These are phyloP conservation scores for Saccharomycopsis sp. DNA, from an alignment of 805 yeast genomes.

Conservation along the genomic window DNA sequence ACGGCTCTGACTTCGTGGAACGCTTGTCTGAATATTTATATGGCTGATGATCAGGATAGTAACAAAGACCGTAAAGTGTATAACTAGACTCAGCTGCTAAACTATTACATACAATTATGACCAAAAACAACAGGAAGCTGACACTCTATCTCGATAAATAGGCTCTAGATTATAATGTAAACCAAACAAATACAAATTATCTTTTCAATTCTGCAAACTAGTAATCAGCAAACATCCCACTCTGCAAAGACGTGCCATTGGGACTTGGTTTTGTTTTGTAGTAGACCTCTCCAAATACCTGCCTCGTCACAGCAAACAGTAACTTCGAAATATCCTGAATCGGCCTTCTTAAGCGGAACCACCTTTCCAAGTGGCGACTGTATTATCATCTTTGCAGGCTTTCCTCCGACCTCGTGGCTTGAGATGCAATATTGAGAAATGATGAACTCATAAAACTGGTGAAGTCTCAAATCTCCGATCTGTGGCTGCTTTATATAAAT, in stretches of 20 bases:
- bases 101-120: neutral
- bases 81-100: too few species aligned
- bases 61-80: too few species aligned
- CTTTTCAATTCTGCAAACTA: too few species aligned
- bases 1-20: too few species aligned
- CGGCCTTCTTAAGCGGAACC: conserved; percentile 47
- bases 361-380: conserved; percentile 84
- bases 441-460: conserved; percentile 58
- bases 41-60: neutral
- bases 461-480: conserved; percentile 47
- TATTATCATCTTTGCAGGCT: conserved; percentile 51
- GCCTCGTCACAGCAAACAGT: conserved; percentile 55
- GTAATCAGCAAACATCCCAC: conserved; percentile 60
- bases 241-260: conserved; percentile 89
- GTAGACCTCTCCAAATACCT: conserved; percentile 81
- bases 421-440: conserved; percentile 55
- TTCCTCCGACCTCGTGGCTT: conserved; percentile 35
- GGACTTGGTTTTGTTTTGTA: conserved; percentile 64
- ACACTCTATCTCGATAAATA: too few species aligned
- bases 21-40: too few species aligned
- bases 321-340: conserved; percentile 53
- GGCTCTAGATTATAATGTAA: too few species aligned
- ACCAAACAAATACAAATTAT: too few species aligned
- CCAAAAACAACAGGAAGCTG: neutral
- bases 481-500: conserved; percentile 84